Conservation (phyloP, 257 asterid species). For the Ballota nigra region DNA sequence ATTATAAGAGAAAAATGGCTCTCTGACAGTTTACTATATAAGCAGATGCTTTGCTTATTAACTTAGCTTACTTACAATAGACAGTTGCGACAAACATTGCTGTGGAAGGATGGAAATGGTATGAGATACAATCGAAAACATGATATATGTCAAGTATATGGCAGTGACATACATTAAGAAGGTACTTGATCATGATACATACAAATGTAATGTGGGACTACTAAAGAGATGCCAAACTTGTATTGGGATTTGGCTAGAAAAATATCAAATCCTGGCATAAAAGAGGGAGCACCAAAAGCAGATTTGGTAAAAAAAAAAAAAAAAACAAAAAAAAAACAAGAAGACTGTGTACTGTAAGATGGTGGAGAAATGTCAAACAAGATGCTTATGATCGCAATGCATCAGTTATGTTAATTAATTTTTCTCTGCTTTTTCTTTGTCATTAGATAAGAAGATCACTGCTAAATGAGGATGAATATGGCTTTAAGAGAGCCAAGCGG, state of each 20-base stretch:
- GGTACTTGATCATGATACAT: background rate
- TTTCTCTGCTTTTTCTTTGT: conserved; percentile 12
- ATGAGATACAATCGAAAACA: background rate
- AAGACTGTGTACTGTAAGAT: background rate
- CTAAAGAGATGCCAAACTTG: background rate
- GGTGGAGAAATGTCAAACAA: background rate
- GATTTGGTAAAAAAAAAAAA: background rate
- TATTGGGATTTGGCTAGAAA: background rate
- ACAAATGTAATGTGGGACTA: background rate
- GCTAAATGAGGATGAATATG: conserved; percentile 81
- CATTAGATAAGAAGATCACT: conserved; percentile 68
- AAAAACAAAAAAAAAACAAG: too few relatives aligned
- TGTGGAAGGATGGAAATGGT: background rate
- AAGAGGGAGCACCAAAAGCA: background rate
- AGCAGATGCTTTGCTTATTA: background rate
- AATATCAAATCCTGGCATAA: background rate
- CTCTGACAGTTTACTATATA: background rate
- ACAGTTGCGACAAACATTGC: background rate
- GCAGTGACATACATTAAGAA: background rate
- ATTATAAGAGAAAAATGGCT: background rate
- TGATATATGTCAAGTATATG: background rate
- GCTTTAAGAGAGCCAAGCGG: conserved; percentile 65
- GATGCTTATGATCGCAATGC: background rate
- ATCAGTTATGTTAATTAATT: background rate
- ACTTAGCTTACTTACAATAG: background rate